phyloP scores from a whole-genome alignment of 2,329 filamentous ascomycete species.

The Hymenotorrendiella dingleyae region DNA sequence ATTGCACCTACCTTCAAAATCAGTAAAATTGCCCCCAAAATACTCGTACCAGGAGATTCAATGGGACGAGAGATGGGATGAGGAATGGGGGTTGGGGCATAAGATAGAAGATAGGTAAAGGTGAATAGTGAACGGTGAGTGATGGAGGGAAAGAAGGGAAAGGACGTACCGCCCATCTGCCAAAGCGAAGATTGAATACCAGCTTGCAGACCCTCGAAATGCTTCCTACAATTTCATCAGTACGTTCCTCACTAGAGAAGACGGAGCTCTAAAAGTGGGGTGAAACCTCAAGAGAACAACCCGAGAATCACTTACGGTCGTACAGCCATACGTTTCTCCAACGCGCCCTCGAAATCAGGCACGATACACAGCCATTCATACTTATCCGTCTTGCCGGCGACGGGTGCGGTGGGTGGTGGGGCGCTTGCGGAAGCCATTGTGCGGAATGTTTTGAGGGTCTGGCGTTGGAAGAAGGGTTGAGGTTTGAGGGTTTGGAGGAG shows the following conservation, averaged over 20 bases:
- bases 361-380: conserved; percentile 65
- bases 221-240: conserved; percentile 12
- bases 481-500: no score
- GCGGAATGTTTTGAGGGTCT: no score
- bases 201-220: conserved; percentile 42
- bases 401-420: no score
- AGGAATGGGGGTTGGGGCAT: no score
- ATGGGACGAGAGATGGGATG: no score
- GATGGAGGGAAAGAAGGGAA: no score
- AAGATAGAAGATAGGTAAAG: no score
- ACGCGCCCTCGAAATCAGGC: conserved; percentile 56
- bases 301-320: conserved; percentile 53
- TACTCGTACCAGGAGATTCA: not conserved
- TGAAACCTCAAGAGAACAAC: no score
- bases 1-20: conserved; percentile 50
- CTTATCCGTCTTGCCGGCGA: conserved; percentile 32
- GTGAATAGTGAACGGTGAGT: no score
- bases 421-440: not conserved
- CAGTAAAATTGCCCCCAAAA: not conserved
- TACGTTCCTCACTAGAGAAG: not conserved
- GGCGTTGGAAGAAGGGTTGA: no score
- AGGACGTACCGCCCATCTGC: conserved; percentile 48
- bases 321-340: conserved; percentile 56
- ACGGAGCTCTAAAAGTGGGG: no score
- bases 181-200: conserved; percentile 48